Percentiles rank a stretch among this genome's conserved stretches.
Evolutionary conservation across 352 stramenopile genomes (phyloP).

Genomic region (Phytopythium chamaehyphon): DNA sequence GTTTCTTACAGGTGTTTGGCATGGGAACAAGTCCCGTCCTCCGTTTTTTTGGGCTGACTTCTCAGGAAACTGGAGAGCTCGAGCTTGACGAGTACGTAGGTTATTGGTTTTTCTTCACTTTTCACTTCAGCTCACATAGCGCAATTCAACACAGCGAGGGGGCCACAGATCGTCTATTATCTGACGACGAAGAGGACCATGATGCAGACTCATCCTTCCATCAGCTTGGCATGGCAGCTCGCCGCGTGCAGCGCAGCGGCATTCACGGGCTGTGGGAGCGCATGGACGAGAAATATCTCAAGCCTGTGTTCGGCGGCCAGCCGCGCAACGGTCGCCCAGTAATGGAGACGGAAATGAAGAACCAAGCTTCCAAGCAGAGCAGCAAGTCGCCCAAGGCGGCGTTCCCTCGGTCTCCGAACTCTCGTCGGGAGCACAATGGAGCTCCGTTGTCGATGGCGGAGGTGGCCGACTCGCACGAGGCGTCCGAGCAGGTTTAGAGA

Average conservation of each 20-base stretch:
- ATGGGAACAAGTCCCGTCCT: conserved; percentile 70
- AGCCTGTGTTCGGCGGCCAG: conserved; percentile 60
- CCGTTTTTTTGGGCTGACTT: conserved; percentile 48
- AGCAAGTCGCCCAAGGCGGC: not conserved
- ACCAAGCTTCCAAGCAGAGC: not conserved
- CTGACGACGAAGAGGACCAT: conserved; percentile 44
- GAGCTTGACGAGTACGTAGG: conserved; percentile 49
- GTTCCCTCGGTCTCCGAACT: conserved; percentile 5
- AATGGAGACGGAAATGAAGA: conserved; percentile 21
- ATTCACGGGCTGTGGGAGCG: conserved; percentile 63
- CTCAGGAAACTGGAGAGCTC: conserved; percentile 27
- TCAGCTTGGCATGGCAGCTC: conserved; percentile 23
- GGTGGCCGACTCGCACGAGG: conserved; percentile 48
- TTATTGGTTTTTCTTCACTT: not conserved
- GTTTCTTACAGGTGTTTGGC: conserved; percentile 49
- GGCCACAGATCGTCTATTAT: conserved; percentile 49
- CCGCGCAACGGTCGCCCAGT: conserved; percentile 22
- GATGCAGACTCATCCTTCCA: conserved; percentile 45
- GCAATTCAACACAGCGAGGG: conserved; percentile 21
- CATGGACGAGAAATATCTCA: conserved; percentile 70
- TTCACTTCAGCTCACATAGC: not conserved
- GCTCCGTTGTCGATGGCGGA: conserved; percentile 45
- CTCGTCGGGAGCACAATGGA: not conserved
- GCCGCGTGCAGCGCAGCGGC: conserved; percentile 29
- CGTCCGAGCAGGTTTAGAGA: conserved; percentile 19